These are phyloP conservation scores for Lophiostoma macrostomum DNA, from an alignment of 495 filamentous ascomycete genomes.

Conservation along the genomic window DNA sequence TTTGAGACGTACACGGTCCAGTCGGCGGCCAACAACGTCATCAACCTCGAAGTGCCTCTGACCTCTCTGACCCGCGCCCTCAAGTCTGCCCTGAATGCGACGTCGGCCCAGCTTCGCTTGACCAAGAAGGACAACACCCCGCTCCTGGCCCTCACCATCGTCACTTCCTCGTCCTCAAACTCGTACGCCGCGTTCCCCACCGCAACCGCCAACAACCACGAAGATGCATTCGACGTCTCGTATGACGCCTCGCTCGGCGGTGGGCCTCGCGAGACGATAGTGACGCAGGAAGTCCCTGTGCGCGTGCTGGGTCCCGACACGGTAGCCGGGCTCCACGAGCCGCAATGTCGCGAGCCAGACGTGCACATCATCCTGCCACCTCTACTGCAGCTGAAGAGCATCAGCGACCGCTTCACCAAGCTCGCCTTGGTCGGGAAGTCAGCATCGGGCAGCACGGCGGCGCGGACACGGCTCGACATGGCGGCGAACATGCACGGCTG, in stretches of 20 bases:
- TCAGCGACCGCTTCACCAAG: constrained; percentile 91
- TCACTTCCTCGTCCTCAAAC: constrained; percentile 34
- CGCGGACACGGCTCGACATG: constrained; percentile 67
- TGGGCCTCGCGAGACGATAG: constrained; percentile 72
- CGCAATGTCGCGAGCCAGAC: constrained; percentile 84
- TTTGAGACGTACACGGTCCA: constrained; percentile 87
- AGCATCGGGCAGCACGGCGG: constrained; percentile 27
- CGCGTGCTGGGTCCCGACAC: constrained; percentile 75
- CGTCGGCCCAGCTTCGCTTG: constrained; percentile 76
- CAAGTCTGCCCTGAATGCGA: constrained; percentile 73
- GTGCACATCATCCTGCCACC: constrained; percentile 88
- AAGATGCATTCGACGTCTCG: constrained; percentile 15
- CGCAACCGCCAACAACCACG: constrained; percentile 15
- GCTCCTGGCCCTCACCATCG: constrained; percentile 80
- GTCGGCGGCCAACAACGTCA: constrained; percentile 77
- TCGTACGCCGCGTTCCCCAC: constrained; percentile 25
- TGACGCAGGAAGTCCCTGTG: constrained; percentile 96
- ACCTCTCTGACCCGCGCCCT: constrained; percentile 77
- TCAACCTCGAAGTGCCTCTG: constrained; percentile 93
- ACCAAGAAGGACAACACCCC: constrained; percentile 88
- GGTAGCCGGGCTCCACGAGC: constrained; percentile 85
- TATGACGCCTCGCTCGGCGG: constrained; percentile 43
- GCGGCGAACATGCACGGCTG: constrained; percentile 90
- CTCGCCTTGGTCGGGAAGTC: constrained; percentile 48
- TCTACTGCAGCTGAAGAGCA: constrained; percentile 77